Evolutionary conservation across 2,329 filamentous ascomycete species (phyloP).

Genomic region (Chrysosphaeria jannelii): DNA sequence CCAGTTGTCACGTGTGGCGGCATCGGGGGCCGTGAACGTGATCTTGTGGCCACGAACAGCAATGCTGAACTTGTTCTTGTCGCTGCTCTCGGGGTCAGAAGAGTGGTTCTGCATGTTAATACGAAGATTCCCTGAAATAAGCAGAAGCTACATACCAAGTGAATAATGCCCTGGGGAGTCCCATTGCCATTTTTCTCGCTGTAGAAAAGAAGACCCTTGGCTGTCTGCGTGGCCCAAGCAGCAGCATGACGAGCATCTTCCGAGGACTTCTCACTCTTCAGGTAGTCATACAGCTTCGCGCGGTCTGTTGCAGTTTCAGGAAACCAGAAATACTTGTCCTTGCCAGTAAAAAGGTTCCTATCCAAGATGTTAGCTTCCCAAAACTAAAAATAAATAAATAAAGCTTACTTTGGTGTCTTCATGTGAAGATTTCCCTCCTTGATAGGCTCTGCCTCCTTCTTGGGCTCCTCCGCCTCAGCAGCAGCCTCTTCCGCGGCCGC

Average conservation of each 20-base stretch:
- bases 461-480: conserved; percentile 11
- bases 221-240: conserved; percentile 77
- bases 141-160: conserved; percentile 26
- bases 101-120: conserved; percentile 17
- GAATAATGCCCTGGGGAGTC: conserved; percentile 52
- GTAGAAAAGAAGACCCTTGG: conserved; percentile 83
- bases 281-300: conserved; percentile 45
- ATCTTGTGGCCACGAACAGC: conserved; percentile 72
- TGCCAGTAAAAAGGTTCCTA: conserved; percentile 60
- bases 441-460: conserved; percentile 18
- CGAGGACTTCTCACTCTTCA: conserved; percentile 66
- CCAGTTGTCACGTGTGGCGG: conserved; percentile 76
- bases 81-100: conserved; percentile 44
- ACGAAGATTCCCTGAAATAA: neutral
- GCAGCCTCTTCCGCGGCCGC: conserved; percentile 11
- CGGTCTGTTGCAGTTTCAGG: conserved; percentile 40
- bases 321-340: conserved; percentile 88
- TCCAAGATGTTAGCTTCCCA: neutral
- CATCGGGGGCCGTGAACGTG: conserved; percentile 53
- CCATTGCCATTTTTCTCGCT: conserved; percentile 48
- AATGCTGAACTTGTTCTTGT: conserved; percentile 59
- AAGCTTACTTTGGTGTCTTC: conserved; percentile 75
- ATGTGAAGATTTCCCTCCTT: conserved; percentile 66
- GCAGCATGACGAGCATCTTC: conserved; percentile 45
- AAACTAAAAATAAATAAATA: conserved; percentile 10